These are phyloP conservation scores for Phytophthora ramorum DNA, from an alignment of 352 stramenopile species.

Conservation along the genomic window DNA sequence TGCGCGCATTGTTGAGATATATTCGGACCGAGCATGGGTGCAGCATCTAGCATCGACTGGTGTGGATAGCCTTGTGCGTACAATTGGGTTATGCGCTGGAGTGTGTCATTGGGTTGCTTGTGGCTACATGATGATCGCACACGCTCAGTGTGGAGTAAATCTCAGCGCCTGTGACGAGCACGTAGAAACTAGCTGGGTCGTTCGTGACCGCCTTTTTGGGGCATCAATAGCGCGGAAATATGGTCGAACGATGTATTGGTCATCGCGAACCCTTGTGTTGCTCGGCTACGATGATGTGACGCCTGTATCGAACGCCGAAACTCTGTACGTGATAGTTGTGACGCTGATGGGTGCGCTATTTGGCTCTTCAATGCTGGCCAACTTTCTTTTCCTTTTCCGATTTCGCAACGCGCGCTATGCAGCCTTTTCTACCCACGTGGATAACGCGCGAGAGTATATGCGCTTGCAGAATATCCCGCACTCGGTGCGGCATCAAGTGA, in stretches of 20 bases:
- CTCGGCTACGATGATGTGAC: slow-evolving; percentile 79
- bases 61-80: slow-evolving; percentile 53
- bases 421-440: slow-evolving; percentile 59
- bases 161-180: slow-evolving; percentile 46
- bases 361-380: slow-evolving; percentile 64
- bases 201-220: slow-evolving; percentile 56
- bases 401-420: slow-evolving; percentile 60
- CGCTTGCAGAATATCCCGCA: slow-evolving; percentile 64
- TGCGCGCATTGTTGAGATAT: slow-evolving; percentile 51
- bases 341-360: slow-evolving; percentile 60
- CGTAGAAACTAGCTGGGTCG: slow-evolving; percentile 64
- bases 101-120: slow-evolving; percentile 69
- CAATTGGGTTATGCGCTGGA: slow-evolving; percentile 40
- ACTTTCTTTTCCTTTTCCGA: slow-evolving; percentile 74
- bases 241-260: slow-evolving; percentile 63
- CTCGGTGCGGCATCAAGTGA: slow-evolving; percentile 53
- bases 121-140: slow-evolving; percentile 72
- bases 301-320: slow-evolving; percentile 60
- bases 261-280: slow-evolving; percentile 60
- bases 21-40: slow-evolving; percentile 45
- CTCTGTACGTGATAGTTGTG: slow-evolving; percentile 53
- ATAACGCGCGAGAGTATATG: slow-evolving; percentile 80
- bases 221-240: slow-evolving; percentile 58
- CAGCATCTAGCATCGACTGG: slow-evolving; percentile 63
- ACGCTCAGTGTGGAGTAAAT: slow-evolving; percentile 54